Evolutionary conservation across 345 rosid genomes (phyloP), one percentile per base, ranked within the genome.

Genomic region (Populus pruinosa): DNA sequence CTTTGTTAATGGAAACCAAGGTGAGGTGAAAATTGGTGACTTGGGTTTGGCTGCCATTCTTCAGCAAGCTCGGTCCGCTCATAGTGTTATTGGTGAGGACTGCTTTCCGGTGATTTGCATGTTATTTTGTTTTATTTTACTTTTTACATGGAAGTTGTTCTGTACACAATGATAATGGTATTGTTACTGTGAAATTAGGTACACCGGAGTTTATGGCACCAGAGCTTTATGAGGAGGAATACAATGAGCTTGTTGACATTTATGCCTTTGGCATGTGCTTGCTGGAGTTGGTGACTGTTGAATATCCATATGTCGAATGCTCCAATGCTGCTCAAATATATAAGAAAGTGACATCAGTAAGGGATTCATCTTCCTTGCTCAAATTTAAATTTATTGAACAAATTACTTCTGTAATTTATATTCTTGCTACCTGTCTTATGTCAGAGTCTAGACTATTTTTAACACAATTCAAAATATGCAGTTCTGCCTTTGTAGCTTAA

Each of bases 241-340:
- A 82, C 77, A 82, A 82, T 75, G 85, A 82, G 65, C 82, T 82
- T 71, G 85, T 82, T 47, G 85, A 82, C 66, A 82, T 82, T 35
- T 82, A 82, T 78, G 85, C 85, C 38, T 82, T 82, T 67, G 85
- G 85, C 56, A 78, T 82, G 85, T 82, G 85, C 85, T 82, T 82
- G 79, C 77, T 82, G 59, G 85, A 82, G 77, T 49, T 82, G 79
- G 82, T 76, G 65, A 82, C 85, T 50, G 62, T 82, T 71, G 85
- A 82, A 67, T 82, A 82, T 70, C 85, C 85, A 20, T 82, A 82
- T 33, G 39, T 67, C 12, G 85, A 82, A 74, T 82, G 85, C 25
- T 21, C 77, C 66, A 82, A 82, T 78, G 82, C 85, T 71, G 85
- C 85, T 72, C 85, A 82, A 70, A 82, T 82, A 82, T 82, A 78